Base-by-base conservation (phyloP, 768 basidiomycete species). In the Podaxis sp. region DNA sequence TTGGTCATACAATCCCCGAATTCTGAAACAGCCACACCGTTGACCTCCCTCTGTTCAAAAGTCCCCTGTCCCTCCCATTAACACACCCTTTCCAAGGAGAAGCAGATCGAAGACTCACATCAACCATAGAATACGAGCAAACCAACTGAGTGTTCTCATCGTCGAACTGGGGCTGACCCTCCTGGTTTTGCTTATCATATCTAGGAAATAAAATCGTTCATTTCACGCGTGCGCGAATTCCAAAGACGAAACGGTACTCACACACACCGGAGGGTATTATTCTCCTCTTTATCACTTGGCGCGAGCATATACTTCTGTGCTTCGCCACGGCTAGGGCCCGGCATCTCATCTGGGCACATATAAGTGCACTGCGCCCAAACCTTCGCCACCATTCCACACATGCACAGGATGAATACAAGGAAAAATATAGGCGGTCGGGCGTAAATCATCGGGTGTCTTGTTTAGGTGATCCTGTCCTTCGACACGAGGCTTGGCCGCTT, bases 361-460 rank as follows among this genome's bases (percentile, higher is more conserved):
- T 30, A 56, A 13, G 26, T 56, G 11, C 54, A 56, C 11, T 56
- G 22, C 17, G 39, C 39, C 19, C 38, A 28, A 12, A 28, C 49
- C 13, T 24, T 28, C 17, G 38, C 54, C 17, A 56, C 38, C 39
- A 56, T 13, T 30, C 39, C 39, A n/a, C 54, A 56, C 15, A 40
- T 5, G 33, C 51, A 60, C 15, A 59, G 13, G 6, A 38, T 38
- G 33, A 59, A 38, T 9, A 59, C 9, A 24, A 59, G 30, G 48
- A 59, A 59, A 24, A 59, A 51, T 3, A 51, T 13, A 9, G 58
- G 58, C n/a, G 58, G 46, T 51, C 36, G 48, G 13, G 33, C 19
- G 46, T 9, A 33, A 13, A 51, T 48, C 28, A 59, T 56, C 6
- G 12, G 30, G 28, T 1, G 12, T 17, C n/a, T 19, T 13, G 22